Percentiles rank a stretch among this genome's conserved stretches.
These are phyloP conservation scores for Acacia concinna DNA, from an alignment of 331 rosid genomes.

Conservation along the genomic window DNA sequence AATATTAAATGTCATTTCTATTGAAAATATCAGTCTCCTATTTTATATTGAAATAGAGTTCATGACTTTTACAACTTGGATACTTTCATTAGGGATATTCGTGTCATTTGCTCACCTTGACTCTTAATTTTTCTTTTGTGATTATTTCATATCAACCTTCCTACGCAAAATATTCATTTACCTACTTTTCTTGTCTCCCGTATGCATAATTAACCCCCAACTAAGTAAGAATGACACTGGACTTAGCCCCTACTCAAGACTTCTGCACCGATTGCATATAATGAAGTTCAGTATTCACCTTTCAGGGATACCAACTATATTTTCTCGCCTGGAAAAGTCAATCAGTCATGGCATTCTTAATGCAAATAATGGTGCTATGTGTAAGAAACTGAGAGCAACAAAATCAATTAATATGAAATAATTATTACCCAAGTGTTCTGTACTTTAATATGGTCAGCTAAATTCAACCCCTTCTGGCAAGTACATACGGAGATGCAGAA, in stretches of 20 bases:
- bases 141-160: neutral
- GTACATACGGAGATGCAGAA: constrained; percentile 57
- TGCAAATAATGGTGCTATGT: constrained; percentile 7
- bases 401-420: constrained; percentile 14
- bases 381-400: constrained; percentile 16
- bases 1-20: neutral
- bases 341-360: neutral
- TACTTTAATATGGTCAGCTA: constrained; percentile 18
- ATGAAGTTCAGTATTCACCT: constrained; percentile 1
- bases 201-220: constrained; percentile 17
- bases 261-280: neutral
- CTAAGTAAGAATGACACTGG: constrained; percentile 22
- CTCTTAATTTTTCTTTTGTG: neutral
- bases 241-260: constrained; percentile 17
- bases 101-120: neutral
- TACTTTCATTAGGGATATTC: neutral
- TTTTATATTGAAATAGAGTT: neutral
- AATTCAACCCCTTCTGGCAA: constrained; percentile 41
- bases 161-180: neutral
- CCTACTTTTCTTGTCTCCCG: constrained; percentile 18
- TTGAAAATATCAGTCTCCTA: neutral
- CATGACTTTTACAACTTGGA: neutral
- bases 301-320: constrained; percentile 23
- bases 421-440: constrained; percentile 39
- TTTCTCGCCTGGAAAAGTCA: neutral